Percentiles rank a stretch among this genome's conserved stretches.
Evolutionary conservation across 257 asterid species (phyloP).

Genomic region (Paulownia fortunei): DNA sequence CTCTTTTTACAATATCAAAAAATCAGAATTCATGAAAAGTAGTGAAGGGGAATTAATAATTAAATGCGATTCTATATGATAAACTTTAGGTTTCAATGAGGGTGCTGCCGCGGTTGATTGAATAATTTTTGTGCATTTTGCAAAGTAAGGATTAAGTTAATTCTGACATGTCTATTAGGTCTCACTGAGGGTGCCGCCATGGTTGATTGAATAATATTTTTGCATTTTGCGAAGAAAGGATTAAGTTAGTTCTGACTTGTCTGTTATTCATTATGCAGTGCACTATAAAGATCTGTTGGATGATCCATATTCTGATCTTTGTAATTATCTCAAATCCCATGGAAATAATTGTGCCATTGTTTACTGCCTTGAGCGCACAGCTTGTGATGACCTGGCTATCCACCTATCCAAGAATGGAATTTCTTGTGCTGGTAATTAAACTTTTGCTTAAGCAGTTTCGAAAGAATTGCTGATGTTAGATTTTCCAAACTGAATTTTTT

Average conservation of each 20-base stretch:
- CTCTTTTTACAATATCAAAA: neutral
- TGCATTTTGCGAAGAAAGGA: neutral
- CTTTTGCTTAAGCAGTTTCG: slow-evolving; percentile 14
- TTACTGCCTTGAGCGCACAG: slow-evolving; percentile 93
- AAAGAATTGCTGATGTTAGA: slow-evolving; percentile 22
- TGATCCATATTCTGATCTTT: slow-evolving; percentile 80
- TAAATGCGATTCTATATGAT: slow-evolving; percentile 9
- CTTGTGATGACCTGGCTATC: slow-evolving; percentile 85
- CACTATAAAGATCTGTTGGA: slow-evolving; percentile 92
- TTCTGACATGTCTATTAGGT: neutral
- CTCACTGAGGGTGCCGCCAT: neutral
- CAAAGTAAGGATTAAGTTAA: neutral
- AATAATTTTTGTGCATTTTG: too few species aligned
- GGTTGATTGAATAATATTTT: neutral
- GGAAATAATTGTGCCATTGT: slow-evolving; percentile 87
- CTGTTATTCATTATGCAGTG: slow-evolving; percentile 61
- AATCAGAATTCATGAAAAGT: neutral
- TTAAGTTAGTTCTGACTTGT: slow-evolving; percentile 13
- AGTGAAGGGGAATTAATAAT: neutral
- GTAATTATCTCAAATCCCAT: slow-evolving; percentile 75
- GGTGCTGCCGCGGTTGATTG: too few species aligned
- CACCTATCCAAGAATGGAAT: slow-evolving; percentile 73
- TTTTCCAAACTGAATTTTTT: slow-evolving; percentile 32
- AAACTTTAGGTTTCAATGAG: neutral
- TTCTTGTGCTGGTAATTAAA: slow-evolving; percentile 81